phyloP scores from a whole-genome alignment of 306 rosid species.

The Quercus variabilis region DNA sequence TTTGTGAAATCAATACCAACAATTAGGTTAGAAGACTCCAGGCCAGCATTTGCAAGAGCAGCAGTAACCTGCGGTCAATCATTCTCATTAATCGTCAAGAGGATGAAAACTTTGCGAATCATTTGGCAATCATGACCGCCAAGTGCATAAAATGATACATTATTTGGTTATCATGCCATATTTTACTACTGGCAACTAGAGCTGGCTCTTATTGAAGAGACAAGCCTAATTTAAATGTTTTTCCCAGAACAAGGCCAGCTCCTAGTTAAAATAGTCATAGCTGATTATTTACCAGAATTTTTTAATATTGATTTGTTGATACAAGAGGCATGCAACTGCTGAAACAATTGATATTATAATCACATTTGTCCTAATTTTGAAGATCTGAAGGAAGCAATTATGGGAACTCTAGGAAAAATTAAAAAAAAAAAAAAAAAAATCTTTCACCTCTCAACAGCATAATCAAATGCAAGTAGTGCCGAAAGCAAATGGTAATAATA shows the following conservation, averaged over 20 bases:
- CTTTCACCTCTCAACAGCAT: neutral
- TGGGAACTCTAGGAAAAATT: neutral
- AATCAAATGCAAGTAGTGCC: neutral
- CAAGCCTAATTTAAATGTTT: neutral
- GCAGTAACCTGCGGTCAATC: conserved; percentile 58
- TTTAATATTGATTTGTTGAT: neutral
- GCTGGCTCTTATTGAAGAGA: neutral
- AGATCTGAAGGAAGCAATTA: neutral
- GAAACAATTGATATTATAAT: neutral
- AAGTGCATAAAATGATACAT: neutral
- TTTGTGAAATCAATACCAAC: conserved; percentile 94
- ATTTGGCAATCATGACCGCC: neutral
- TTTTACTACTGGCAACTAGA: neutral
- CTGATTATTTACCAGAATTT: neutral
- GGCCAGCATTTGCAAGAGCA: conserved; percentile 82
- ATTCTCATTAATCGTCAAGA: conserved; percentile 24
- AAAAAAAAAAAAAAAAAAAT: neutral
- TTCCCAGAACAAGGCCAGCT: neutral
- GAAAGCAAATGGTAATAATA: neutral
- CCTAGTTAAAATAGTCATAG: neutral
- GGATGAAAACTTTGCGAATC: neutral
- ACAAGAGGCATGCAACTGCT: neutral
- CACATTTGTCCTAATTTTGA: neutral
- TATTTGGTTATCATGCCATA: neutral
- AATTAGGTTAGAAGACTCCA: conserved; percentile 89